Percentiles rank a stretch among this genome's conserved stretches.
Evolutionary conservation across 2,329 filamentous ascomycete species (phyloP).

Genomic region (Lecanicillium sp.): DNA sequence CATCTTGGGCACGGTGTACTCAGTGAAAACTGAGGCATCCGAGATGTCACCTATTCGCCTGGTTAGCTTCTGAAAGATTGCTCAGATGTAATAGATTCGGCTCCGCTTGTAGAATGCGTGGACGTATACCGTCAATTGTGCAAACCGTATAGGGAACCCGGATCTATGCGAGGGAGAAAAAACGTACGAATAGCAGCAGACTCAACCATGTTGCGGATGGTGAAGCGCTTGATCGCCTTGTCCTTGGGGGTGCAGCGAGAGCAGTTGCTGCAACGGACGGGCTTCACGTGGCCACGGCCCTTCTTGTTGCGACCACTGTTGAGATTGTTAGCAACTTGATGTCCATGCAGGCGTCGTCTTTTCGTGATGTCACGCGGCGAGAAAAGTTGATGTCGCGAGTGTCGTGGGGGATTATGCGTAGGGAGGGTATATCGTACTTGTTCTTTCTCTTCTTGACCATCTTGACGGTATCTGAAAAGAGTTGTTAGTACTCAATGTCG

Average conservation of each 20-base stretch:
- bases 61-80: too few relatives aligned
- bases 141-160: too few relatives aligned
- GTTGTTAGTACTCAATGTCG: constrained; percentile 21
- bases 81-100: too few relatives aligned
- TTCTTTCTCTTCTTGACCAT: constrained; percentile 69
- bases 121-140: too few relatives aligned
- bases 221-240: constrained; percentile 99
- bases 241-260: constrained; percentile 93
- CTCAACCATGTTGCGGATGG: constrained; percentile 99
- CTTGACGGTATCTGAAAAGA: constrained; percentile 44
- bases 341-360: background rate
- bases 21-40: constrained; percentile 96
- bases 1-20: constrained; percentile 99
- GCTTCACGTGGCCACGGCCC: constrained; percentile 99
- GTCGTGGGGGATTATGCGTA: constrained; percentile 1
- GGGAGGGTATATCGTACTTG: constrained; percentile 41
- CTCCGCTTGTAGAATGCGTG: too few relatives aligned
- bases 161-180: too few relatives aligned
- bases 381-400: background rate
- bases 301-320: constrained; percentile 97
- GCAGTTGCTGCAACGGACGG: constrained; percentile 74
- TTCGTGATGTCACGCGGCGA: background rate
- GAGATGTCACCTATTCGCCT: constrained; percentile 92
- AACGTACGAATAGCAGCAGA: constrained; percentile 97
- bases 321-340: constrained; percentile 14